Evolutionary conservation across 2,329 filamentous ascomycete species (phyloP), one percentile per base, ranked within the genome.

Genomic region (Arthrocladium fulminans): DNA sequence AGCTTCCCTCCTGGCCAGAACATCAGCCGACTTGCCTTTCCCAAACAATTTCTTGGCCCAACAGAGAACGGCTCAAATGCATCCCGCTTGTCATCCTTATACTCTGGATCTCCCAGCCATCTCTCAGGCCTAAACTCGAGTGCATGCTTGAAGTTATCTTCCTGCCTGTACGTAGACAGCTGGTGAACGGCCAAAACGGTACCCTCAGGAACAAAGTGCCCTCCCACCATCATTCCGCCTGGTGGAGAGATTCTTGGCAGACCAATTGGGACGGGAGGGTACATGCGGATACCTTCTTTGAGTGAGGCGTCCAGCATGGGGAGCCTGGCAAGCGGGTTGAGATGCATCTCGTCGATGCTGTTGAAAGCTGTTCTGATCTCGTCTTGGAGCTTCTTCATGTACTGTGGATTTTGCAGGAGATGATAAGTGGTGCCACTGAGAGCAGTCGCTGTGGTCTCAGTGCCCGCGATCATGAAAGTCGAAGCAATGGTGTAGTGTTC

Each of bases 391-490:
- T 62, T 67, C 1, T 58, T 51, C 42, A 72, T 54, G 0, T 62
- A 59, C 1, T 62, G 54, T 0, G 64, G 66, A 47, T 72, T 61
- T 3, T 59, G 63, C 2, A 71, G 57, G 7, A 76, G 59, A 3
- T 70, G 58, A 50, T 65, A 75, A 8, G 62, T 61, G 12, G 51
- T 63, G 55, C 54, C 70, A 57, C 52, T 64, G 13, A 76, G 61
- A 2, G 71, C 60, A 0, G 72, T 74, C 0, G 73, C 70, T 1
- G 73, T 75, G 3, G 74, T 77, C 55, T 77, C 74, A 2, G 69
- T 71, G 3, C 74, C 73, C 4, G 72, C 73, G 12, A 71, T 60
- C 24, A 76, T 58, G 25, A 65, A 58, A 2, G 54, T 13, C 19
- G 48, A 51, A 9, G 47, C 35, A 30, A 47, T 50, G 4, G 29